These are phyloP conservation scores for Lactarius indigo DNA, from an alignment of 768 basidiomycete genomes.

Conservation along the genomic window DNA sequence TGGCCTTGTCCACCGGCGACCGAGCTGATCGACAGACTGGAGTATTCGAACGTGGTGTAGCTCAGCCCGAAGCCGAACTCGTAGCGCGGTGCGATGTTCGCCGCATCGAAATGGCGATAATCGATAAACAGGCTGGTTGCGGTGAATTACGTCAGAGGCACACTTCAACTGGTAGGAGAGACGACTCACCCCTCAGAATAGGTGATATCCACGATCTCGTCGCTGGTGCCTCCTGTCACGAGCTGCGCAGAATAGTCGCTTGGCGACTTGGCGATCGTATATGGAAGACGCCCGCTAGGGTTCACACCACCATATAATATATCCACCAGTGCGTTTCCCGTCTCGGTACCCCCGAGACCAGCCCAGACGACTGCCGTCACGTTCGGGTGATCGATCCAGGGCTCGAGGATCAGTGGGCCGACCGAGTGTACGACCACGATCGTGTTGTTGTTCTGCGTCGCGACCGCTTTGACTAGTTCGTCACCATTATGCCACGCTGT, in stretches of 20 bases:
- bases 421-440: constrained; percentile 79
- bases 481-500: constrained; percentile 39
- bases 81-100: constrained; percentile 73
- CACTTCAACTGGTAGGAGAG: constrained; percentile 15
- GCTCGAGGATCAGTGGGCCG: constrained; percentile 64
- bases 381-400: constrained; percentile 75
- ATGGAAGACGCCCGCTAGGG: constrained; percentile 67
- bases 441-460: constrained; percentile 68
- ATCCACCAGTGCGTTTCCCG: constrained; percentile 62
- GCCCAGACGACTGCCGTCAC: constrained; percentile 56
- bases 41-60: constrained; percentile 80
- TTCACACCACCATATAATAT: constrained; percentile 75
- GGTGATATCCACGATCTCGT: constrained; percentile 44
- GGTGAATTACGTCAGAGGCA: background rate
- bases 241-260: constrained; percentile 50
- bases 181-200: constrained; percentile 54
- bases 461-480: constrained; percentile 50
- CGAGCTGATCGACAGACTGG: constrained; percentile 46
- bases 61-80: constrained; percentile 90
- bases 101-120: constrained; percentile 44
- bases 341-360: constrained; percentile 64
- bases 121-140: constrained; percentile 29
- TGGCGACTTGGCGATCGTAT: constrained; percentile 62
- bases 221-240: constrained; percentile 28
- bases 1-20: constrained; percentile 35